Evolutionary conservation across 441 rosid genomes (phyloP), one percentile per base, ranked within the genome.

Genomic region (Syzygium malaccense): DNA sequence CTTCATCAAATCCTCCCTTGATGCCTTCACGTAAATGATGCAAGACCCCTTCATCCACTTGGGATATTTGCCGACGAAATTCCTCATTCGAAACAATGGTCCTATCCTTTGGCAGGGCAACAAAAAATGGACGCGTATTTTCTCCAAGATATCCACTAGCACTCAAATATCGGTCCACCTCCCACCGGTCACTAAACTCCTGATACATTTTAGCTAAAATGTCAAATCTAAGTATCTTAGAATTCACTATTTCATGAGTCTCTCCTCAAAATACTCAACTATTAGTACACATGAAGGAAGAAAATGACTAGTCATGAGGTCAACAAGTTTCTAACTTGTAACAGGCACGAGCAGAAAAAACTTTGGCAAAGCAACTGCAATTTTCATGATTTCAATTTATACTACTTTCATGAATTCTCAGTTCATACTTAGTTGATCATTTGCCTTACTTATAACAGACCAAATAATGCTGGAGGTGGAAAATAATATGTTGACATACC

Each of bases 131-230:
- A n/a, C 92, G 94, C 30, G 94, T 96, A 66, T 93, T 95, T 91
- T 98, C 98, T 85, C 97, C 98, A 79, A 97, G 98, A 92, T 98
- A 98, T 79, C 99, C 99, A 91, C 97, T 94, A 56, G 99, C 96
- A 92, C 97, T 96, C 87, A 98, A 91, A 90, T 96, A 98, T 10
- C 98, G 94, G 90, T 98, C 99, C 86, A 95, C 99, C 90, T 98
- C 99, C 95, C 95, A 93, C n/a, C 98, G 92, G 75, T 96, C 97
- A 85, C 89, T 89, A 88, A 98, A 98, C 89, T 98, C 99, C 98
- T 97, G 92, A 88, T 90, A 8, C 55, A 53, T 58, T 80, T 85
- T 58, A 23, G 64, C 30, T 58, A 85, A 33, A 19, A 53, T 28
- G 45, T 55, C 60, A 85, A n/a, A 85, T 75, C 83, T 75, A 75